Evolutionary conservation across 2,329 filamentous ascomycete genomes (phyloP), one percentile per base, ranked within the genome.

Genomic region (Exophiala viscosa): DNA sequence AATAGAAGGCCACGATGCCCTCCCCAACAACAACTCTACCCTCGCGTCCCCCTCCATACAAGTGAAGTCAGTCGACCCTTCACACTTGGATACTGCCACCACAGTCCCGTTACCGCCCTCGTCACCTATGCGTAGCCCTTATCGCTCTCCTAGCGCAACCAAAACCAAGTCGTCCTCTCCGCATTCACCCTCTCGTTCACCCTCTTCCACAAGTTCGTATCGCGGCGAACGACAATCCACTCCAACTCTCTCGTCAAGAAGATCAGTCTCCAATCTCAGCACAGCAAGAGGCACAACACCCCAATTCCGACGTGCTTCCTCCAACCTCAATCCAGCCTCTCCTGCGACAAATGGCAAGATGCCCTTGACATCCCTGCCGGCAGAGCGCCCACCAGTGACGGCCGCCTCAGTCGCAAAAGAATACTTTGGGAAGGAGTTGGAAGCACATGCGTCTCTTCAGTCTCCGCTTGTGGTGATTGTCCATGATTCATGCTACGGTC

Each of bases 401-500:
- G 76, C 81, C 20, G 74, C 73, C 44, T 76, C 72, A 11, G 72
- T 92, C 39, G 88, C 88, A 3, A 79, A 76, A 43, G 77, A 82
- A 7, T 83, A 87, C 67, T 88, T 95, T 65, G 75, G 76, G 56
- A 81, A 78, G 55, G 89, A 95, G 66, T 69, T 95, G 31, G 76
- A 81, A 13, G 69, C 77, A 5, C 85, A 89, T 63, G 79, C 85
- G 52, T 68, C 67, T 10, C 63, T 63, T 11, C 65, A 70, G 50
- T 69, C 78, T 2, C 76, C 90, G 55, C 90, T 90, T 0, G 72
- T 95, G 3, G 90, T 97, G 42, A 80, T 99, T 28, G 74, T 99
- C 1, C 90, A 97, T 64, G 93, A 99, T 72, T 85, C 87, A 48
- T 96, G 92, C 70, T 99, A 97, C 67, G 91, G 92, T 18, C 93